A percentile compares a stretch with the other conserved stretches of the same genome.
These are phyloP conservation scores for Daedaleopsis sinensis DNA, from an alignment of 768 basidiomycete genomes.

Conservation along the genomic window DNA sequence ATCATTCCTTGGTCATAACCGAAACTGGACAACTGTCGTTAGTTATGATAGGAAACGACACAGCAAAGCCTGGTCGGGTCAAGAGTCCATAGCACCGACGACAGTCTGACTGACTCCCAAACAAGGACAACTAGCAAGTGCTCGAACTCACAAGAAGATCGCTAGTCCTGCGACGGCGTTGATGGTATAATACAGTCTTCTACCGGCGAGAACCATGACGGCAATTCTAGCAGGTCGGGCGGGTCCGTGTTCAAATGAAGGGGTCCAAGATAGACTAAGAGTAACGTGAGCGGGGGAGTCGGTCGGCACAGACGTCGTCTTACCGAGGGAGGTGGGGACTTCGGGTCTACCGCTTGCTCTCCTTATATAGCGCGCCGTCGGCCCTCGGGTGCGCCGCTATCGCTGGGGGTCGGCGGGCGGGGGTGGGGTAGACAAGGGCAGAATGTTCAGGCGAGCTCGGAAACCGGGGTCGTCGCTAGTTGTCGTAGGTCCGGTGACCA, in stretches of 20 bases:
- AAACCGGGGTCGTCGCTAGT: too few species aligned
- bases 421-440: conserved; percentile 7
- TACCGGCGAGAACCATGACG: conserved; percentile 20
- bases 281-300: too few species aligned
- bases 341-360: background rate
- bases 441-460: conserved; percentile 17
- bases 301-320: background rate
- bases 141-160: conserved; percentile 35
- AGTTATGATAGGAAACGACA: background rate
- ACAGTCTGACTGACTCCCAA: background rate
- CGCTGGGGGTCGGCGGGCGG: background rate
- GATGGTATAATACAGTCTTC: conserved; percentile 34
- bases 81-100: background rate
- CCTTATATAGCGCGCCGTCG: conserved; percentile 8
- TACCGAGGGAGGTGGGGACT: background rate
- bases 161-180: conserved; percentile 35
- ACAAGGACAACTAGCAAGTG: background rate
- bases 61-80: background rate
- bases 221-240: conserved; percentile 9
- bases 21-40: conserved; percentile 35
- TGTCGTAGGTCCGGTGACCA: conserved; percentile 16
- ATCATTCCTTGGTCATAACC: conserved; percentile 54
- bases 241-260: background rate
- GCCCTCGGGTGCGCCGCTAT: background rate
- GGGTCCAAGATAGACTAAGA: too few species aligned